Percentiles rank a stretch among this genome's conserved stretches.
phyloP scores from a whole-genome alignment of 2,329 filamentous ascomycete genomes.

The Pseudogymnoascus verrucosus region DNA sequence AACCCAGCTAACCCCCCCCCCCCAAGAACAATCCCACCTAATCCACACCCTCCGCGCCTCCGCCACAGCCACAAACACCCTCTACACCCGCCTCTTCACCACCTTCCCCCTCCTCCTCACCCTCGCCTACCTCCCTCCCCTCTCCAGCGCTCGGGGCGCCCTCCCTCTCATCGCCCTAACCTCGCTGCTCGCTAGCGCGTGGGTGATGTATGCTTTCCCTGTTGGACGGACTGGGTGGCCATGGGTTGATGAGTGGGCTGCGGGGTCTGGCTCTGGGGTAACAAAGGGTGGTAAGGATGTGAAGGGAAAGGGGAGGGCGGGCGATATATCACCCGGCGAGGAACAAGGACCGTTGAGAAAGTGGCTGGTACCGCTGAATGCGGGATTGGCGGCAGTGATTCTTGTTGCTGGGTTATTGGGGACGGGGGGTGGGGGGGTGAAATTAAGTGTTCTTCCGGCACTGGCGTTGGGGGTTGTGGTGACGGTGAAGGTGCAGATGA shows the following conservation, averaged over 20 bases:
- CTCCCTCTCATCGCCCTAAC: conserved; percentile 50
- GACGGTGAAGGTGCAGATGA: conserved; percentile 57
- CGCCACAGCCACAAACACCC: conserved; percentile 46
- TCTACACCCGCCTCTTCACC: conserved; percentile 51
- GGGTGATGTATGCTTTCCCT: conserved; percentile 49
- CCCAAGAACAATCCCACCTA: conserved; percentile 54
- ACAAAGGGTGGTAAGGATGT: too few relatives aligned
- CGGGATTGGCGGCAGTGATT: conserved; percentile 42
- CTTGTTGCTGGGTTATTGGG: conserved; percentile 40
- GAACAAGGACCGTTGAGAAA: conserved; percentile 42
- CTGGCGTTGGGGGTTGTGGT: conserved; percentile 55
- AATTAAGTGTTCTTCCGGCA: conserved; percentile 39
- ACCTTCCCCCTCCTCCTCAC: conserved; percentile 48
- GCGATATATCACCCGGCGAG: background rate
- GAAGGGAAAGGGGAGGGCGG: conserved; percentile 15
- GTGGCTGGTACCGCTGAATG: conserved; percentile 54
- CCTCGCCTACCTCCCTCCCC: conserved; percentile 45
- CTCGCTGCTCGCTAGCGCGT: conserved; percentile 55
- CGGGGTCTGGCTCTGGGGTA: too few relatives aligned
- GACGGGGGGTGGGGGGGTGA: conserved; percentile 25
- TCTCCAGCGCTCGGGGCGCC: conserved; percentile 32
- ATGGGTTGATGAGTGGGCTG: conserved; percentile 35
- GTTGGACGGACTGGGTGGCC: conserved; percentile 46
- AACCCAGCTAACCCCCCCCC: conserved; percentile 18
- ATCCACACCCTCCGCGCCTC: conserved; percentile 47